Percentiles rank a stretch among this genome's conserved stretches.
phyloP scores from a whole-genome alignment of 768 basidiomycete species.

The Leccinellum albellum region DNA sequence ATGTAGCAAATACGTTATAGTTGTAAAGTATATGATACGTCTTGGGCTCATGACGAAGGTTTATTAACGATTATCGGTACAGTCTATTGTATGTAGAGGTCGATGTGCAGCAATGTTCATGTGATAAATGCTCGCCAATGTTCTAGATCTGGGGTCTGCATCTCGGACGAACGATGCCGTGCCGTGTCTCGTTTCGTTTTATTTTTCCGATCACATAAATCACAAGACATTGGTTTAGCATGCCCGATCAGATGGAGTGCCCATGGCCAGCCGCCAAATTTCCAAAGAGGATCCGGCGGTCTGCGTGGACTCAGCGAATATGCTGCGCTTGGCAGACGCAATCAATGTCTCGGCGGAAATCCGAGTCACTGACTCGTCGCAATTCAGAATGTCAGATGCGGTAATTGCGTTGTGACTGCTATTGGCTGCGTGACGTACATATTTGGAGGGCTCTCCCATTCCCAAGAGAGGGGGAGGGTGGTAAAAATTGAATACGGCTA shows the following conservation, averaged over 20 bases:
- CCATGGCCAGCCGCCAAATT: conserved; percentile 1
- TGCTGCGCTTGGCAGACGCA: conserved; percentile 1
- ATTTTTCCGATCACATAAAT: neutral
- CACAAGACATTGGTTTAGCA: neutral
- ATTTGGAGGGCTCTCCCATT: neutral
- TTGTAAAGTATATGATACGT: conserved; percentile 33
- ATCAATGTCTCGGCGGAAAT: conserved; percentile 22
- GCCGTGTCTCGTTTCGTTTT: neutral
- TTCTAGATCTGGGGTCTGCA: neutral
- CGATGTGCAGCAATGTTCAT: neutral
- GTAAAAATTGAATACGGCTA: conserved; percentile 18
- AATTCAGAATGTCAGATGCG: neutral
- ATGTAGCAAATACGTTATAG: conserved; percentile 37
- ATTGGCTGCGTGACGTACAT: conserved; percentile 18
- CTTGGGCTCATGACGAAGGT: conserved; percentile 3
- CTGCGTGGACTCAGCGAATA: conserved; percentile 14
- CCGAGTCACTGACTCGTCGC: neutral
- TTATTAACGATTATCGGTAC: neutral
- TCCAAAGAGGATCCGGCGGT: conserved; percentile 4
- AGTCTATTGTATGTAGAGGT: neutral
- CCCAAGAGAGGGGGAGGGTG: neutral
- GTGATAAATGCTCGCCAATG: neutral
- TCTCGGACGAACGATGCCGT: neutral
- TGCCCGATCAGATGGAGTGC: conserved; percentile 14
- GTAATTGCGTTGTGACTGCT: neutral